phyloP scores from a whole-genome alignment of 2,329 filamentous ascomycete genomes.

The Aspergillus intermedius region DNA sequence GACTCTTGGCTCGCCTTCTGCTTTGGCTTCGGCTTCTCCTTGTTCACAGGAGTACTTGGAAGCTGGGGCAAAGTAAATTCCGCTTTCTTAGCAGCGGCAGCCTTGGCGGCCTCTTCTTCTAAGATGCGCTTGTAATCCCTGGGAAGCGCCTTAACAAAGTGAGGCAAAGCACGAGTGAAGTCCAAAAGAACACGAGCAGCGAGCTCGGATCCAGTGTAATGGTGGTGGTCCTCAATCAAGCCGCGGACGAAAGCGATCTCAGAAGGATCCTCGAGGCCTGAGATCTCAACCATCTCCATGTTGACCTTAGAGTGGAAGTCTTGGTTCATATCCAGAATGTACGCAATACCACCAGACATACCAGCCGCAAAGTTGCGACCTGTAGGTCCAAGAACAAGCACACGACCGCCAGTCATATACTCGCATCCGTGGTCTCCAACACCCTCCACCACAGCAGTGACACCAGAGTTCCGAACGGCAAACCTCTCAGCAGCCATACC shows the following conservation, averaged over 20 bases:
- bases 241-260: slow-evolving; percentile 89
- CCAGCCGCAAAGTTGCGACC: slow-evolving; percentile 96
- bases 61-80: slow-evolving; percentile 76
- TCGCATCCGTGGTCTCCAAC: slow-evolving; percentile 94
- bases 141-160: slow-evolving; percentile 89
- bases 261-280: slow-evolving; percentile 70
- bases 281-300: slow-evolving; percentile 93
- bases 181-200: slow-evolving; percentile 90
- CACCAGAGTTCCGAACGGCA: slow-evolving; percentile 92
- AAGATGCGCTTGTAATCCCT: slow-evolving; percentile 95
- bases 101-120: slow-evolving; percentile 76
- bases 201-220: slow-evolving; percentile 93
- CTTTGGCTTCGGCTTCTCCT: slow-evolving; percentile 48
- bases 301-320: slow-evolving; percentile 94
- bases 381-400: slow-evolving; percentile 78
- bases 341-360: slow-evolving; percentile 98
- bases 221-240: slow-evolving; percentile 92
- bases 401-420: slow-evolving; percentile 96
- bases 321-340: slow-evolving; percentile 80
- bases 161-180: slow-evolving; percentile 82
- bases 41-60: slow-evolving; percentile 51
- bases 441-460: slow-evolving; percentile 91
- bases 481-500: slow-evolving; percentile 95
- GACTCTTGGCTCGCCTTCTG: slow-evolving; percentile 54
- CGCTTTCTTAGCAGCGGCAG: slow-evolving; percentile 74